These are phyloP conservation scores for Fusarium verrucosum DNA, from an alignment of 2,329 filamentous ascomycete genomes.

Conservation along the genomic window DNA sequence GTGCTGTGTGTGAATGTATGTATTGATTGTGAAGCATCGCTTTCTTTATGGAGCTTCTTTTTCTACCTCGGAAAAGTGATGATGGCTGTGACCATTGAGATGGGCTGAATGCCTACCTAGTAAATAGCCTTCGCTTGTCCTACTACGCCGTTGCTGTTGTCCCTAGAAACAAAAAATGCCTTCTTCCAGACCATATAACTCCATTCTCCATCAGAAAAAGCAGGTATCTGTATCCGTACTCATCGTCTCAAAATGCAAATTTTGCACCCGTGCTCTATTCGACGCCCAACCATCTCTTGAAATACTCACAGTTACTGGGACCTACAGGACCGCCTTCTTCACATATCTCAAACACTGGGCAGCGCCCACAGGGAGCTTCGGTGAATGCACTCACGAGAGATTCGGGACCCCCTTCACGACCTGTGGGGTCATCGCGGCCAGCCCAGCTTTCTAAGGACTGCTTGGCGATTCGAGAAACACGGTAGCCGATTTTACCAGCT, in stretches of 20 bases:
- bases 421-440: slow-evolving; percentile 50
- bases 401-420: slow-evolving; percentile 53
- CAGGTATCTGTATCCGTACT: background rate
- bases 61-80: background rate
- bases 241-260: slow-evolving; percentile 8
- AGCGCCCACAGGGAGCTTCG: slow-evolving; percentile 88
- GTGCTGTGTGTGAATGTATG: background rate
- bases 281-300: slow-evolving; percentile 79
- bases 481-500: slow-evolving; percentile 61
- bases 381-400: slow-evolving; percentile 76
- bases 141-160: slow-evolving; percentile 41
- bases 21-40: slow-evolving; percentile 1
- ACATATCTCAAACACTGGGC: slow-evolving; percentile 93
- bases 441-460: slow-evolving; percentile 56
- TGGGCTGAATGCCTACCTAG: slow-evolving; percentile 21
- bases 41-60: background rate
- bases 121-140: slow-evolving; percentile 27
- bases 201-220: slow-evolving; percentile 28
- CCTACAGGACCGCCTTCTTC: slow-evolving; percentile 90
- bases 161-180: slow-evolving; percentile 25
- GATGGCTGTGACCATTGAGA: slow-evolving; percentile 8
- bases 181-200: slow-evolving; percentile 37
- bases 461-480: slow-evolving; percentile 60
- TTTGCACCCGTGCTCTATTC: slow-evolving; percentile 45
- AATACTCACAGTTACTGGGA: slow-evolving; percentile 91